Evolutionary conservation across 768 basidiomycete genomes (phyloP).

Genomic region (Kwoniella dejecticola): DNA sequence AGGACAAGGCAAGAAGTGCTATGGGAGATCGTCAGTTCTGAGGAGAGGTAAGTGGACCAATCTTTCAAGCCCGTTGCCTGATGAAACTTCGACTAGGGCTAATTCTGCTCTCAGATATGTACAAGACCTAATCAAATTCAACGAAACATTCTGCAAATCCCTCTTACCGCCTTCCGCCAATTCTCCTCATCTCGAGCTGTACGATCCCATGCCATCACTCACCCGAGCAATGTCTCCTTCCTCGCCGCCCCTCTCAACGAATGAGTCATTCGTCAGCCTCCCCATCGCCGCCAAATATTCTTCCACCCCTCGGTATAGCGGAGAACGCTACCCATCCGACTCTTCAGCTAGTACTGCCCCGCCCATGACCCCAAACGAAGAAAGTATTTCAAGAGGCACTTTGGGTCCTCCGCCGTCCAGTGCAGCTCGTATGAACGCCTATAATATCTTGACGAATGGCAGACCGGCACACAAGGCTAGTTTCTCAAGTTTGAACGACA

Average conservation of each 20-base stretch:
- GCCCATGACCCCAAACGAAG: conserved; percentile 19
- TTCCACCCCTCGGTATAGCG: conserved; percentile 27
- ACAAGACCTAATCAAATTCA: conserved; percentile 83
- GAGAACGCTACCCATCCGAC: conserved; percentile 19
- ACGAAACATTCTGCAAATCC: conserved; percentile 87
- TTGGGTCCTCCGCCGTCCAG: conserved; percentile 10
- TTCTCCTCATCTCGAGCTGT: conserved; percentile 39
- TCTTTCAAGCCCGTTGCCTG: neutral
- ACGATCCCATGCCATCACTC: conserved; percentile 26
- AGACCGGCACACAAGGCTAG: conserved; percentile 32
- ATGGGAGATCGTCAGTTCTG: conserved; percentile 94
- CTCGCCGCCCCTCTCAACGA: conserved; percentile 58
- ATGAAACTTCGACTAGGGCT: neutral
- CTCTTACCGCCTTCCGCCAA: conserved; percentile 78
- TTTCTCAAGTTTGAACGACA: conserved; percentile 16
- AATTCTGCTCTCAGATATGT: conserved; percentile 70
- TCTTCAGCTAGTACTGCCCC: conserved; percentile 15
- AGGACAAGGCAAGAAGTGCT: conserved; percentile 93
- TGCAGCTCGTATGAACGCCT: conserved; percentile 41
- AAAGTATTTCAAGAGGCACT: conserved; percentile 1
- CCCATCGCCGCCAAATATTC: conserved; percentile 93
- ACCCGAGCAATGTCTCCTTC: conserved; percentile 55
- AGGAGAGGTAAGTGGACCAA: conserved; percentile 70
- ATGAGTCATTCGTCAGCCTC: conserved; percentile 71
- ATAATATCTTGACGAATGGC: conserved; percentile 45